phyloP scores from a whole-genome alignment of 2,329 filamentous ascomycete genomes.

The Fusarium sterilihyphosum region DNA sequence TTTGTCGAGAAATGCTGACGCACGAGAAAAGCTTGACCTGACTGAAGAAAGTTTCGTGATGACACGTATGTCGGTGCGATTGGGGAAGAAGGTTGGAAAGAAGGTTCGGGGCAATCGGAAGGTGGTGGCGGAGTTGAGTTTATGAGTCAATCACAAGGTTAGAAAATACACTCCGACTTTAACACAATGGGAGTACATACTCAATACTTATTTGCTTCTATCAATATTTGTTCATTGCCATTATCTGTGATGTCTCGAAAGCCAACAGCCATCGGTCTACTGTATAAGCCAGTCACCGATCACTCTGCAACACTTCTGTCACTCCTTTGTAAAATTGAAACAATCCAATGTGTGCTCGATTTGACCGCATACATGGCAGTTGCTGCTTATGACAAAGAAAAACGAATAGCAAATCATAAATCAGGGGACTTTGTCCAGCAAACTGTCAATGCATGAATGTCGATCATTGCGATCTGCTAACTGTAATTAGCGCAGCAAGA shows the following conservation, averaged over 20 bases:
- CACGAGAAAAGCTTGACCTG: too few relatives aligned
- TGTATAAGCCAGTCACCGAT: accelerated
- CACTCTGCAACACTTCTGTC: background rate
- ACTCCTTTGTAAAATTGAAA: background rate
- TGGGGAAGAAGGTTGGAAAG: too few relatives aligned
- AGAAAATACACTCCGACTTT: too few relatives aligned
- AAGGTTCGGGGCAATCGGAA: too few relatives aligned
- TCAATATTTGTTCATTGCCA: background rate
- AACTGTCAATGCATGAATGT: background rate
- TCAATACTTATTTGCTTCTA: background rate
- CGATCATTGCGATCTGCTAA: background rate
- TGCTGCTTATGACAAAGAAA: background rate
- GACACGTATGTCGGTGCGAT: too few relatives aligned
- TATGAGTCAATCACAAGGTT: too few relatives aligned
- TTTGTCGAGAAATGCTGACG: too few relatives aligned
- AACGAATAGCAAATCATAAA: background rate
- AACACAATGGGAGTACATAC: background rate
- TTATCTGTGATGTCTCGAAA: background rate
- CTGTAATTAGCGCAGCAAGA: constrained; percentile 4
- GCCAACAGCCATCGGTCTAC: background rate
- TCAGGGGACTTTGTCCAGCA: background rate
- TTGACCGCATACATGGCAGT: background rate
- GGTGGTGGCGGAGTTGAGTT: too few relatives aligned
- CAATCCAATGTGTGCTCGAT: accelerated
- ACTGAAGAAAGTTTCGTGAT: too few relatives aligned